Evolutionary conservation across 1,284 basidiomycete species (phyloP).

Genomic region (Melampsora allii-populina): DNA sequence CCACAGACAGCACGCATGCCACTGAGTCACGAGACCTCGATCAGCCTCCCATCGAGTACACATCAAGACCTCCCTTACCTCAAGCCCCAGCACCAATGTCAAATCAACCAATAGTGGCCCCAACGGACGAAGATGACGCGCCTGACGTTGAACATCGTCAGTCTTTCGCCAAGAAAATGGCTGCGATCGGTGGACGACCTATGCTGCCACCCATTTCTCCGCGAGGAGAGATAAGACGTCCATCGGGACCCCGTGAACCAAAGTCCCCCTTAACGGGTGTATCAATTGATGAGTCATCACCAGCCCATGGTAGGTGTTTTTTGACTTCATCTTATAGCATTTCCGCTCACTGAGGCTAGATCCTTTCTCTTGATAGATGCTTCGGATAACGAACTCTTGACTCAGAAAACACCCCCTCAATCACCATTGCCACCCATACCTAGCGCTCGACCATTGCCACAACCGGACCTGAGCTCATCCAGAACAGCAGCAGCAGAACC

Average conservation of each 20-base stretch:
- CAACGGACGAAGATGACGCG: too few relatives aligned
- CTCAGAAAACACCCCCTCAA: not conserved
- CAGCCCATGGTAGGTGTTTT: not conserved
- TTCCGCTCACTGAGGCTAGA: not conserved
- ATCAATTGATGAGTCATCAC: not conserved
- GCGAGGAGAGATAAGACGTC: constrained; percentile 1
- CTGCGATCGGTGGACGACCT: not conserved
- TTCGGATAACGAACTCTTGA: not conserved
- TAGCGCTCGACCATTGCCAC: not conserved
- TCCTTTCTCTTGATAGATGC: not conserved
- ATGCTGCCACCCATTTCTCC: not conserved
- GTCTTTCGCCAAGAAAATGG: constrained; percentile 10
- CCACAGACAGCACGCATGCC: not conserved
- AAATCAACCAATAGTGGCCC: not conserved
- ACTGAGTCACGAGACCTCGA: not conserved
- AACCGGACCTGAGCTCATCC: too few relatives aligned
- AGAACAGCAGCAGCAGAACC: too few relatives aligned
- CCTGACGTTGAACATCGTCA: not conserved
- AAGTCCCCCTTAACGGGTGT: not conserved
- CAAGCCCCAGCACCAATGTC: not conserved
- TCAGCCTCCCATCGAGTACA: not conserved
- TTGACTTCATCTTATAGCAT: not conserved
- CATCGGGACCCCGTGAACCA: constrained; percentile 8
- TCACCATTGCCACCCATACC: not conserved
- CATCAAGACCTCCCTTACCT: not conserved